Base-by-base conservation (phyloP, 2,329 filamentous ascomycete species). In the Calonectria pseudoreteaudii region DNA sequence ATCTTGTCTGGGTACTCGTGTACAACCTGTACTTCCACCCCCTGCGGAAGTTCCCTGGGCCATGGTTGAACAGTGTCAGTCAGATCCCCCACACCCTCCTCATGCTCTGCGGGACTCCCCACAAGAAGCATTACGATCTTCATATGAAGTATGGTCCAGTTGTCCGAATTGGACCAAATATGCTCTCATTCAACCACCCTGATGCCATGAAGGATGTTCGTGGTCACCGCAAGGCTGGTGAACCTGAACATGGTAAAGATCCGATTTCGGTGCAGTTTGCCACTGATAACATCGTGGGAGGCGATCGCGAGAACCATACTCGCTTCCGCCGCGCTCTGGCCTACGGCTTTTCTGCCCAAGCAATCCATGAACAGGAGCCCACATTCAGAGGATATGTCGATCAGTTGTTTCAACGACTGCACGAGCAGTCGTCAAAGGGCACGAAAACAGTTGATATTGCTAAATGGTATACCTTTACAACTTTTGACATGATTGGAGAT, bases 401-500 rank as follows among this genome's bases (percentile, higher is more conserved):
- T 26, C 66, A 80, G 10, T 73, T 84, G n/a, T 71, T 82, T 38
- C 36, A 75, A 9, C 66, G 69, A 10, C 64, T 82, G n/a, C 50
- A 72, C 47, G 72, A 78, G 18, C 71, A 77, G 1, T 56, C 49
- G 8, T 74, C 69, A 11, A 66, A 30, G 0, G 49, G 58, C 10
- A 71, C 62, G 0, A 71, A 74, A 53, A 20, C 67, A 2, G 38
- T 81, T 53, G 75, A 84, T 58, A 65, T 83, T n/a, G 74, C 74
- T 0, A 66, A 72, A 18, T 83, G 78, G 82, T 82, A 78, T 76
- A 80, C 79, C 47, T 81, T 67, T 47, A 74, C 76, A 8, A 82
- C 82, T 0, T 83, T 83, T 47, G 82, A 83, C 49, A 67, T 83
- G 6, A 80, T 83, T n/a, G 81, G 81, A 28, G 78, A 82, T 41